Evolutionary conservation across 306 rosid genomes (phyloP).

Genomic region (Clitoria ternatea): DNA sequence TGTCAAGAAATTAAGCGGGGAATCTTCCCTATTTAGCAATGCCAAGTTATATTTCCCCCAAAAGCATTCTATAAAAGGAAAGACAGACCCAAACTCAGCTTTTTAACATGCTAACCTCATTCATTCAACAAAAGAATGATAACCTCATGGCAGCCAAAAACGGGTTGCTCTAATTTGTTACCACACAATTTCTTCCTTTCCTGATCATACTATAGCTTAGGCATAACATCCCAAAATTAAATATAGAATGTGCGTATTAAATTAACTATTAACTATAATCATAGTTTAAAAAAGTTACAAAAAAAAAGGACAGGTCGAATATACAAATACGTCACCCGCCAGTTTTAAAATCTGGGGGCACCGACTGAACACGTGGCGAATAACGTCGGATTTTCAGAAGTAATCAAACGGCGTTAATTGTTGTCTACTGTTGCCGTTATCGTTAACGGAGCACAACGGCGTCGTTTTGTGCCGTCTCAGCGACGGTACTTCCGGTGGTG

Average conservation of each 20-base stretch:
- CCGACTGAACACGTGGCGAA: slow-evolving; percentile 46
- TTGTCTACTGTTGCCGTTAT: background rate
- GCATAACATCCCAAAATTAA: background rate
- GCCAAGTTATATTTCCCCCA: background rate
- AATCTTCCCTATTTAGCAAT: slow-evolving; percentile 1
- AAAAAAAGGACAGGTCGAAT: slow-evolving; percentile 42
- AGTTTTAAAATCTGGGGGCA: slow-evolving; percentile 45
- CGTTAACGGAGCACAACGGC: slow-evolving; percentile 26
- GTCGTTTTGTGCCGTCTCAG: slow-evolving; percentile 42
- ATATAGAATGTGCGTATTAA: background rate
- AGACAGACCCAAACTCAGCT: background rate
- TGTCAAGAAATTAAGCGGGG: slow-evolving; percentile 6
- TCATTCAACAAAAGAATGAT: background rate
- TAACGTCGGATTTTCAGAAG: slow-evolving; percentile 33
- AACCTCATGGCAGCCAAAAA: background rate
- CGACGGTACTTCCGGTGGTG: slow-evolving; percentile 68
- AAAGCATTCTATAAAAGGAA: slow-evolving; percentile 21
- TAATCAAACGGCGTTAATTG: slow-evolving; percentile 43
- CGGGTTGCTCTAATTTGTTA: background rate
- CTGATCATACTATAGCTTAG: background rate
- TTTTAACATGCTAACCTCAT: slow-evolving; percentile 11
- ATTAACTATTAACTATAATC: background rate
- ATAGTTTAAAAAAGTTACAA: background rate
- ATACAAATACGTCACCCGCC: slow-evolving; percentile 50
- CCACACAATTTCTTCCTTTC: background rate